Evolutionary conservation across 31 red algal species (phyloP).

Genomic region (Odonthalia washingtoniensis): DNA sequence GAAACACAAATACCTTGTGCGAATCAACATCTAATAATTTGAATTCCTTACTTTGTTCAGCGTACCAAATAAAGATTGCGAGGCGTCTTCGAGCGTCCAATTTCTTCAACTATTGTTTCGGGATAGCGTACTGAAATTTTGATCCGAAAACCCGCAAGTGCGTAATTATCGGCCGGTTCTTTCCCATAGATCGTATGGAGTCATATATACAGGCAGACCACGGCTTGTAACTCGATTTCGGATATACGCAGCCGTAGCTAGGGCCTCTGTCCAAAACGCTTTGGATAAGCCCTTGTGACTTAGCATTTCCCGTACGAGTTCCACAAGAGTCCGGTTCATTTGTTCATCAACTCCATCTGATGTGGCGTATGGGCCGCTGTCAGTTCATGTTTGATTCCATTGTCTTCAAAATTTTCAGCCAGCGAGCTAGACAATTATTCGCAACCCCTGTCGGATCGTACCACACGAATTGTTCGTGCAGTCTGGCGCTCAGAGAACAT

Average conservation of each 20-base stretch:
- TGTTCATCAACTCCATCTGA: constrained; percentile 42
- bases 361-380: constrained; percentile 45
- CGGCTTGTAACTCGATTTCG: constrained; percentile 29
- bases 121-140: background rate
- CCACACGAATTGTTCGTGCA: background rate
- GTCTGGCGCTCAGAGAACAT: background rate
- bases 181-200: background rate
- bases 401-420: constrained; percentile 35
- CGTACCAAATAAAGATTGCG: background rate
- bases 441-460: constrained; percentile 33
- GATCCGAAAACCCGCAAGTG: background rate
- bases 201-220: background rate
- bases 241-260: constrained; percentile 18
- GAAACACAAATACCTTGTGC: background rate
- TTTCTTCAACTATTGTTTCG: background rate
- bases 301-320: constrained; percentile 31
- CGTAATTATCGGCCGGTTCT: background rate
- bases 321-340: constrained; percentile 53
- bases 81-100: background rate
- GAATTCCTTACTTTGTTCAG: background rate
- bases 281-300: background rate
- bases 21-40: background rate
- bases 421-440: constrained; percentile 36
- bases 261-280: too few relatives aligned
- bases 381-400: constrained; percentile 36